Base-by-base conservation (phyloP, 2,329 filamentous ascomycete genomes). In the Fusarium decemcellulare region DNA sequence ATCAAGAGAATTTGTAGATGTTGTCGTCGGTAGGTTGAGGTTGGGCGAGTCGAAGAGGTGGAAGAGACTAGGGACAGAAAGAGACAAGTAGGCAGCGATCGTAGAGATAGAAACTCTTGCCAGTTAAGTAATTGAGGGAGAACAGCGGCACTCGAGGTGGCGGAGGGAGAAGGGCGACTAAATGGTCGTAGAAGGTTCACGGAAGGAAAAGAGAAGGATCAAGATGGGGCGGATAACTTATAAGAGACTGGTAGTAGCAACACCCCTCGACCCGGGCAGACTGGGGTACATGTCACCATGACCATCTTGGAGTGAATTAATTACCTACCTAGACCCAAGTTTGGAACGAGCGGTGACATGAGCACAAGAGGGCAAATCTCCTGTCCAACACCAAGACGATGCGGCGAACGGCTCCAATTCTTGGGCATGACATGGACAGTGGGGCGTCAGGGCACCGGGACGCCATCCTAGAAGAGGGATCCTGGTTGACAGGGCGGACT, bases 331-430 rank as follows among this genome's bases (percentile, higher is more conserved):
- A 74, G 75, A 70, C 69, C 73, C 71, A 67, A 76, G 73, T 72
- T 77, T 76, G 71, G 70, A 74, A 76, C 73, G 72, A 73, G 77
- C 78, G 76, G 76, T 78, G 76, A 76, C 77, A 76, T 77, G 74
- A 76, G 74, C 62, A 66, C 67, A 55, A 72, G 67, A 66, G 67
- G 67, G 68, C 70, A 73, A 73, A 71, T 74, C 73, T 76, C 73
- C 73, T 75, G 72, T 70, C 69, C 70, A 65, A 71, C 70, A 65
- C 66, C 55, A 73, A 64, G 63, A 44, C 64, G 72, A 75, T 75
- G 68, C 73, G 71, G 73, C 73, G 70, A 72, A 75, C 71, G 70
- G 72, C 70, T 71, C 69, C 68, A 75, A 68, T 62, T 73, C 72
- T 74, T 68, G 65, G 67, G 72, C 72, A 73, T 72, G 71, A 72